Conservation (phyloP, 805 yeast genomes). For the Teunomyces atbi region DNA sequence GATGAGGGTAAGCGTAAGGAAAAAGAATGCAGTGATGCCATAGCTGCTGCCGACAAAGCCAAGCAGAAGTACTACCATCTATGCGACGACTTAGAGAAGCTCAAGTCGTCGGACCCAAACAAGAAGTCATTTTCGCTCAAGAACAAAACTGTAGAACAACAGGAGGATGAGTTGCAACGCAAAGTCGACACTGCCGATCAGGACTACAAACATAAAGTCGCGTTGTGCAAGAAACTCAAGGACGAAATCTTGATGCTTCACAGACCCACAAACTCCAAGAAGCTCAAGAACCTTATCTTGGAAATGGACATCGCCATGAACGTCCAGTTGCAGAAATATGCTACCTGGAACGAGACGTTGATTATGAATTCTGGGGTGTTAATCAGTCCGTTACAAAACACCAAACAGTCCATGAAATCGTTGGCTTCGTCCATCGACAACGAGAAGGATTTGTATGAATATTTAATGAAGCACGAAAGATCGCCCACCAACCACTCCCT, state of each 20-base stretch:
- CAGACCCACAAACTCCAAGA: constrained; percentile 74
- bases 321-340: constrained; percentile 83
- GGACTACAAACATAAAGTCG: constrained; percentile 79
- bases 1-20: constrained; percentile 82
- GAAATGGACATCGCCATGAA: constrained; percentile 90
- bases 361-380: constrained; percentile 83
- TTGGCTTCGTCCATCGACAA: constrained; percentile 77
- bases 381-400: constrained; percentile 66
- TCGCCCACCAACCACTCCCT: constrained; percentile 33
- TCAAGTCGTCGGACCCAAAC: constrained; percentile 77
- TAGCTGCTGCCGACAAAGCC: constrained; percentile 83
- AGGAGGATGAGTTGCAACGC: constrained; percentile 81
- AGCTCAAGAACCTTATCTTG: constrained; percentile 71
- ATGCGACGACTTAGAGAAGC: constrained; percentile 83
- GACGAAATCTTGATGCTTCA: constrained; percentile 68
- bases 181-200: constrained; percentile 83
- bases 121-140: constrained; percentile 81
- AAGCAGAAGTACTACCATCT: constrained; percentile 67
- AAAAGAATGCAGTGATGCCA: constrained; percentile 81
- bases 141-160: constrained; percentile 76
- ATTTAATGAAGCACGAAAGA: constrained; percentile 50
- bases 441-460: constrained; percentile 77
- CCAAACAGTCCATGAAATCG: constrained; percentile 65
- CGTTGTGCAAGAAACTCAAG: constrained; percentile 67
- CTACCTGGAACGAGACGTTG: constrained; percentile 82